Base-by-base conservation (phyloP, 768 basidiomycete genomes). In the Mycena alexandri region DNA sequence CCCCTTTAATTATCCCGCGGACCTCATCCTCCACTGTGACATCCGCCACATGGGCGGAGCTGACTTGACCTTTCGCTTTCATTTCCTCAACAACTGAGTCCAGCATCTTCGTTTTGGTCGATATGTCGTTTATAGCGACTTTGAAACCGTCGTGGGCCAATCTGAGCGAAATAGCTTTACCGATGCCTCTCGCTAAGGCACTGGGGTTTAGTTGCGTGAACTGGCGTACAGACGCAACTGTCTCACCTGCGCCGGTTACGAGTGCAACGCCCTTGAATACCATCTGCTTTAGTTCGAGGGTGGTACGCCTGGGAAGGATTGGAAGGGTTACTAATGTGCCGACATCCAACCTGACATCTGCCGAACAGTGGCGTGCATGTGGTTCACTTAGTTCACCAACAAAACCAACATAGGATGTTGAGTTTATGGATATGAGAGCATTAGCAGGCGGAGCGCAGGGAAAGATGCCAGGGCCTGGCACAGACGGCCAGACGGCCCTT, bases 1-100 rank as follows among this genome's bases (percentile, higher is more conserved):
- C 71, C 0, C 61, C 59, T 2, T 76, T 73, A 10, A 85, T 71
- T 69, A 82, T 77, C 2, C 33, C 55, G 62, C 76, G 74, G 7
- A 85, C 82, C 12, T 81, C 75, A 2, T 75, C 74, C 44, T 84
- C 83, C 7, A 63, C 21, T 13, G 71, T 58, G 3, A 84, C 77
- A 46, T 83, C 81, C 34, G 61, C 61, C 11, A 62, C 24, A 36
- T 33, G 48, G 17, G 17, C 22, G 5, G 51, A 61, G 50, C 38
- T 53, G 19, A 16, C 38, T 13, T 33, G 58, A 8, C 58, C 58
- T 16, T 46, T 58, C 10, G 13, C 6, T 21, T 50, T 17, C 2
- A 61, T 61, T n/a, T 43, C 24, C 21, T 19, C 33, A 13, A 41
- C 38, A 1, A 53, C n/a, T 2, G 17, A 13, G 9, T 22, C 22